Evolutionary conservation across 371 early-diverging fungal species (phyloP), one percentile per base, ranked within the genome.

Genomic region (Basidiobolus meristosporus): DNA sequence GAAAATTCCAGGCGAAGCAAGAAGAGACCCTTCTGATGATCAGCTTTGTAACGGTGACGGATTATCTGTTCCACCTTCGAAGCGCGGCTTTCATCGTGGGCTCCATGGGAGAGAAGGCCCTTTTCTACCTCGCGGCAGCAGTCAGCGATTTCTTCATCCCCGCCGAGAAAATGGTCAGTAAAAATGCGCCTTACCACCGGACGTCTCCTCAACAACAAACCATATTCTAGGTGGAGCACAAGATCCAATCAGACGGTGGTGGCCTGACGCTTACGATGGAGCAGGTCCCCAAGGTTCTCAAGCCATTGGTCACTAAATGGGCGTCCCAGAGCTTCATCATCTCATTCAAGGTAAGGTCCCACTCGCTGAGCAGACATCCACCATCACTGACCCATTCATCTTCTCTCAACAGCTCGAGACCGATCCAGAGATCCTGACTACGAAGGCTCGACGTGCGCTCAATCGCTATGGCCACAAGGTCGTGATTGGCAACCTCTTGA

Each of bases 131-230:
- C 28, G 98, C 98, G 0, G 96, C 98, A 2, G 98, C 98, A 10
- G 98, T 98, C 40, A 82, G 82, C 47, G 98, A 98, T 50, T 98
- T 93, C 52, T 96, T 83, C 53, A 89, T 98, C 48, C 96, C 93
- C 1, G 62, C 70, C 3, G 57, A 69, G 39, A 79, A 77, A 48
- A 84, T 93, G 93, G 82, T 78, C 40, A 46, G 56, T 44, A 40
- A 44, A 43, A n/a, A 9, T 12, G 10, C 34, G 16, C 17, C 12
- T n/a, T n/a, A n/a, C n/a, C n/a, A n/a, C n/a, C 14, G 11, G 7
- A n/a, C n/a, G n/a, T n/a, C n/a, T n/a, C n/a, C 28, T 43, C 20
- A 18, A 42, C 18, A 43, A 14, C 3, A 15, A 43, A 37, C 16
- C 14, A 3, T 29, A 43, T 10, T 17, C 18, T 46, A 82, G 80